Base-by-base conservation (phyloP, 177 flowering plant genomes). In the Vitis hybrid region DNA sequence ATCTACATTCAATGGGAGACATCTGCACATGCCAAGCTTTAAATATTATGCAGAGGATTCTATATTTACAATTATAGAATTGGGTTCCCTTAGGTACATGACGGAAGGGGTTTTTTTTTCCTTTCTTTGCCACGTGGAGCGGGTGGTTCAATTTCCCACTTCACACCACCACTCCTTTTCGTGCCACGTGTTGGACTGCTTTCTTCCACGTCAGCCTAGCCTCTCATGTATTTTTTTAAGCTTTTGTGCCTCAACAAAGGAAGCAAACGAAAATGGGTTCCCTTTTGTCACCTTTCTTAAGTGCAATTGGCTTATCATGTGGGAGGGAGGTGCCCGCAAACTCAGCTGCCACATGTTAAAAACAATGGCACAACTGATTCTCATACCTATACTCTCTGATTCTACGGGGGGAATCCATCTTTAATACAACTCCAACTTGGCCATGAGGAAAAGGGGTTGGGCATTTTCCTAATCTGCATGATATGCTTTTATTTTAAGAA, bases 11-110 rank as follows among this genome's bases (percentile, higher is more conserved):
- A 74, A 66, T 72, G 78, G 71, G 74, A 64, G 73, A 79, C 83
- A 71, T 72, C 22, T 80, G 75, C 82, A 77, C 86, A 71, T 81
- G 80, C 76, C 66, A 63, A 62, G 66, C 73, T 52, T 55, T 19
- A 51, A 65, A 65, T 51, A 22, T 39, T 33, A 39, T 62, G 62
- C 57, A 65, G 19, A 52, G 51, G 26, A 2, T 5, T 56, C 52
- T 67, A 5, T 51, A 55, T 62, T 29, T 48, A 19, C 10, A 67
- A 5, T 48, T 39, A 39, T 39, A 39, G 45, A 39, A 39, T 39
- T 39, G 45, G 45, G 45, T 39, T 39, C 45, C 45, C 45, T 39
- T 39, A 4, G 45, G 5, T 39, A 39, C 45, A 39, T 39, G 45
- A 39, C 45, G 45, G 45, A 39, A 39, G 45, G 45, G 5, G 5